Conservation (phyloP, 2,329 filamentous ascomycete genomes). For the Cryphonectria japonica region DNA sequence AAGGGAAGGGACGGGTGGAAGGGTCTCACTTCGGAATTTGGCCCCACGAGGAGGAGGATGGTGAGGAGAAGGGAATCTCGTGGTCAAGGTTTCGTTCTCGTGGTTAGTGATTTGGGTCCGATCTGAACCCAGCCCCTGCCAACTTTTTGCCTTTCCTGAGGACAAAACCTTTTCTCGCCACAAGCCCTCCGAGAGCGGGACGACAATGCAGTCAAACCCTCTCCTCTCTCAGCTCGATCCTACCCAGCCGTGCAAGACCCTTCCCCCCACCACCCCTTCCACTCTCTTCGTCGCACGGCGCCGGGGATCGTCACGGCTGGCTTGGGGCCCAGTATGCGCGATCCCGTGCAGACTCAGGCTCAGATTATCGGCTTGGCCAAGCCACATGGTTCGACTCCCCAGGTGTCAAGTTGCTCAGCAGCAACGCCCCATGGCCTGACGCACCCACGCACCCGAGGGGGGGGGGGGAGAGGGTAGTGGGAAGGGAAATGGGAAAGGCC, state of each 20-base stretch:
- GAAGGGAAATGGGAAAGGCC: not conserved
- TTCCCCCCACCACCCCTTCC: no score
- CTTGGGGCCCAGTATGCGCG: not conserved
- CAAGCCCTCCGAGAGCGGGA: not conserved
- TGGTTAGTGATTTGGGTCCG: no score
- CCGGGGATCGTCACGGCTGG: not conserved
- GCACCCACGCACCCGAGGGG: not conserved
- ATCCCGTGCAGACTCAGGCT: not conserved
- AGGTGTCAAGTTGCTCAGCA: not conserved
- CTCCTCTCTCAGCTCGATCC: not conserved
- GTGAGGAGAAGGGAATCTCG: not conserved
- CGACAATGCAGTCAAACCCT: not conserved
- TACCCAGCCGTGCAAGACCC: no score
- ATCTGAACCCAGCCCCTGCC: no score
- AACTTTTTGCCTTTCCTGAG: not conserved
- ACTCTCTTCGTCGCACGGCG: not conserved
- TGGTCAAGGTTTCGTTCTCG: no score
- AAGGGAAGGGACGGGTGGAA: not conserved
- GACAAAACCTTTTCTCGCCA: not conserved
- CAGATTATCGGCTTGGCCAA: not conserved
- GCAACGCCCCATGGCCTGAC: not conserved
- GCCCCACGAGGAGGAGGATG: not conserved
- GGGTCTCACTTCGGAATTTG: not conserved
- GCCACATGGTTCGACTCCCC: not conserved
- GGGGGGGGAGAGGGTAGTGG: not conserved